Base-by-base conservation (phyloP, 176 grass and related monocot genomes). In the Bonia amplexicaulis region DNA sequence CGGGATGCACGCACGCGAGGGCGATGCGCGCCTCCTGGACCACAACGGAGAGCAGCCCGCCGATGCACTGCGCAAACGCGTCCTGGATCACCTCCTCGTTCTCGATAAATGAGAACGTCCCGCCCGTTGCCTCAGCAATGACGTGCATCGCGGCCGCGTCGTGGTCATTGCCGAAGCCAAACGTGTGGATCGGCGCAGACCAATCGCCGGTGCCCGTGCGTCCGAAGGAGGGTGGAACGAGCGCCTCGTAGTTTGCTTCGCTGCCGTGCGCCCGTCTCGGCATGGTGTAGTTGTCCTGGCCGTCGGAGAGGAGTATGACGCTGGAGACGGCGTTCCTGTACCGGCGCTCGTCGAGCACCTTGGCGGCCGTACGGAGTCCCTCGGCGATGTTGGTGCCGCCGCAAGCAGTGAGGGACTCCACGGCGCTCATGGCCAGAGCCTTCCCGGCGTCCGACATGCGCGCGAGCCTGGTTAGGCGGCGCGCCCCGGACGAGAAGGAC, bases 21-120 rank as follows among this genome's bases (percentile, higher is more conserved):
- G 7, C 55, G 14, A 97, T 2, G 23, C 73, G 75, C 17, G 76
- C 71, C 7, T 89, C 82, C 68, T 89, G 90, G 2, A 90, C 78
- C 4, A 93, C 87, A 9, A 97, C 91, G 25, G 89, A 90, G 59
- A 97, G 87, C 5, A 96, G 73, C 1, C 94, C 91, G 17, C 91
- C 94, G 19, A 97, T 90, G 76, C 94, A 97, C 75, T 97, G 94
- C 51, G 94, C 94, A 46, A 97, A 93, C 2, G 94, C 87, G 20
- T 92, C 94, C 71, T 93, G 89, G 67, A 97, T 91, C 68, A 85
- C 87, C 0, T 64, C 80, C 66, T 91, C 80, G 45, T 91, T 69
- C 74, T 92, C 91, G 67, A 97, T 88, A 52, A 88, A 93, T 9
- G 94, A 97, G 89, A 97, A 97, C 1, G 89, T 93, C 2, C 94